Evolutionary conservation across 208 protist species (phyloP).

Genomic region (Borovskyia barvae): DNA sequence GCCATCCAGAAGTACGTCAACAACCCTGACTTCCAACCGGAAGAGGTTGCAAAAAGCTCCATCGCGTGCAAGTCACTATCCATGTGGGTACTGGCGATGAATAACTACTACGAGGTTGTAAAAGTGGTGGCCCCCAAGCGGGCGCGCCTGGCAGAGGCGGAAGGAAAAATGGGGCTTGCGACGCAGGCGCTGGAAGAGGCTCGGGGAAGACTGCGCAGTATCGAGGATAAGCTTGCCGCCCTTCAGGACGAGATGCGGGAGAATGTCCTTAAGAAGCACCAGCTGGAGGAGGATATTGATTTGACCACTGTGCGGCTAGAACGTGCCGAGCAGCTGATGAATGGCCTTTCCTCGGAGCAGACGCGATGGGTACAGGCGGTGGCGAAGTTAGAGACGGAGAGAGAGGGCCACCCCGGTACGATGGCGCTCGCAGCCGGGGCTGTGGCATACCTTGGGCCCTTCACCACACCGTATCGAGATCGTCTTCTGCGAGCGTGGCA

Average conservation of each 20-base stretch:
- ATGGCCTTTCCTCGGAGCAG: slow-evolving; percentile 85
- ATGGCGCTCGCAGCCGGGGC: slow-evolving; percentile 88
- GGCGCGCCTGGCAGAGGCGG: slow-evolving; percentile 70
- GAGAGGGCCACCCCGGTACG: slow-evolving; percentile 59
- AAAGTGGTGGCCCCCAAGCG: slow-evolving; percentile 91
- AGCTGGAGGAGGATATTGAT: slow-evolving; percentile 92
- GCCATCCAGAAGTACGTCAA: slow-evolving; percentile 94
- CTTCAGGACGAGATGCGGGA: slow-evolving; percentile 85
- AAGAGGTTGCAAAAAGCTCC: slow-evolving; percentile 92
- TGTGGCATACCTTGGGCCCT: slow-evolving; percentile 92
- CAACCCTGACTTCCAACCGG: slow-evolving; percentile 93
- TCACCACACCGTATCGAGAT: slow-evolving; percentile 84
- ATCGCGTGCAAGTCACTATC: slow-evolving; percentile 94
- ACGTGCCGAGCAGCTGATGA: slow-evolving; percentile 90
- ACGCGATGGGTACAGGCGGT: slow-evolving; percentile 74
- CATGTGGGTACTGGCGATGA: slow-evolving; percentile 94
- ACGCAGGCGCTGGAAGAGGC: slow-evolving; percentile 69
- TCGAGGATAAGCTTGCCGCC: slow-evolving; percentile 81
- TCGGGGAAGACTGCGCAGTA: slow-evolving; percentile 61
- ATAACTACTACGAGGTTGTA: slow-evolving; percentile 94
- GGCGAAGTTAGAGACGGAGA: slow-evolving; percentile 57
- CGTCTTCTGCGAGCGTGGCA: slow-evolving; percentile 74
- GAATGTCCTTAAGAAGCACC: slow-evolving; percentile 88
- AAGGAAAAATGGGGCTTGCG: slow-evolving; percentile 81
- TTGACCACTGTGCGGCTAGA: slow-evolving; percentile 86